Percentiles rank a stretch among this genome's conserved stretches.
These are phyloP conservation scores for Zostera marina DNA, from an alignment of 116 monocot genomes.

Conservation along the genomic window DNA sequence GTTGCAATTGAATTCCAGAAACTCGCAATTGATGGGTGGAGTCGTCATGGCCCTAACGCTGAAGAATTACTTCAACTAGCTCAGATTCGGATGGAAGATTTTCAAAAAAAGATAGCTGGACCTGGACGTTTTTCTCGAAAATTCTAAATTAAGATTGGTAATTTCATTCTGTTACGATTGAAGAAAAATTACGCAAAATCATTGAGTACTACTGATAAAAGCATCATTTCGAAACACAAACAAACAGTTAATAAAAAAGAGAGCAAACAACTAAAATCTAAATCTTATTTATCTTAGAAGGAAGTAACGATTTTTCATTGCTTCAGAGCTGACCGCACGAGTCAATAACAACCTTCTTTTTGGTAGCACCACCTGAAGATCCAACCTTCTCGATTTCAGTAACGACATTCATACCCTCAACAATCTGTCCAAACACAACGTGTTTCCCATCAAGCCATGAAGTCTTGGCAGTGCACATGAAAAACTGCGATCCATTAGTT, in stretches of 20 bases:
- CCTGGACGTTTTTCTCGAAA: no score
- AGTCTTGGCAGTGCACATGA: slow-evolving; percentile 65
- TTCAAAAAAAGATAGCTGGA: slow-evolving; percentile 29
- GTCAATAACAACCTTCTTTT: slow-evolving; percentile 35
- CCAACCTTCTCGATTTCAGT: slow-evolving; percentile 23
- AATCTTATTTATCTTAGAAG: no score
- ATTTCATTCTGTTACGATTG: no score
- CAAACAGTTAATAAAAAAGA: no score
- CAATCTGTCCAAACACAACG: slow-evolving; percentile 61
- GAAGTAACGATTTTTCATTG: no score
- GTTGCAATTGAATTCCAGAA: slow-evolving; percentile 45
- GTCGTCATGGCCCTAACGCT: slow-evolving; percentile 29
- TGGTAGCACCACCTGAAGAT: slow-evolving; percentile 19
- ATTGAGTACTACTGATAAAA: no score
- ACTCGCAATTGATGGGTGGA: slow-evolving; percentile 37
- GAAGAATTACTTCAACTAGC: slow-evolving; percentile 44
- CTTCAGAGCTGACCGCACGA: slow-evolving; percentile 45
- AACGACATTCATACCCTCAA: slow-evolving; percentile 43
- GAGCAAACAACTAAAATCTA: no score
- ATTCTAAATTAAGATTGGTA: no score
- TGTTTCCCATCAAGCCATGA: slow-evolving; percentile 79
- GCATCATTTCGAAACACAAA: no score
- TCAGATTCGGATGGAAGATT: slow-evolving; percentile 23
- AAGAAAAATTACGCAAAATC: no score
- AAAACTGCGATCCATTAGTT: slow-evolving; percentile 87